Evolutionary conservation across 352 stramenopile genomes (phyloP).

Genomic region (Globisporangium camurandrum): DNA sequence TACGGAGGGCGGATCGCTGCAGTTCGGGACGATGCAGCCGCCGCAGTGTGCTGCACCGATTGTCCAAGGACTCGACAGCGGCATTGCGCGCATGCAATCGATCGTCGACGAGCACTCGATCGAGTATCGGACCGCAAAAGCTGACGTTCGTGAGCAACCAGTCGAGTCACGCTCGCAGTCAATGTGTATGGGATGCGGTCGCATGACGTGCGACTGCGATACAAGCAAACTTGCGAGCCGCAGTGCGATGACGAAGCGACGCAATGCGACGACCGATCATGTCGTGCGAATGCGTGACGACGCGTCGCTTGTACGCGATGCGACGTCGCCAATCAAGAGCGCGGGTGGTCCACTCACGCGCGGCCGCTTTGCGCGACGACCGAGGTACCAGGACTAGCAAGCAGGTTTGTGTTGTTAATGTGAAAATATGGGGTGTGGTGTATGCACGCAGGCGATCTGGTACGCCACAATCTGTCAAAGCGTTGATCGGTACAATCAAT

Average conservation of each 20-base stretch:
- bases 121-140: slow-evolving; percentile 50
- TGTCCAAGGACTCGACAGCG: slow-evolving; percentile 38
- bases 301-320: background rate
- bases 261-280: background rate
- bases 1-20: slow-evolving; percentile 22
- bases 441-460: too few relatives aligned
- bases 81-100: slow-evolving; percentile 36
- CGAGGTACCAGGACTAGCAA: background rate
- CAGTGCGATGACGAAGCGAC: background rate
- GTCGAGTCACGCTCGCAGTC: background rate
- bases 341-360: background rate
- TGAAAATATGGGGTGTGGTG: too few relatives aligned
- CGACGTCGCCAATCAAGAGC: background rate
- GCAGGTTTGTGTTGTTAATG: too few relatives aligned
- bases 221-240: too few relatives aligned
- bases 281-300: background rate
- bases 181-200: background rate
- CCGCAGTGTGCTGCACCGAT: slow-evolving; percentile 35
- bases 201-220: slow-evolving; percentile 3
- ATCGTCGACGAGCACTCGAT: slow-evolving; percentile 51
- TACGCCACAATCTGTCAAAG: too few relatives aligned
- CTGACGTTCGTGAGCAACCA: slow-evolving; percentile 40
- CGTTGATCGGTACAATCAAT: too few relatives aligned
- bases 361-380: background rate
- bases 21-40: slow-evolving; percentile 33